Percentiles rank a stretch among this genome's conserved stretches.
Conservation (phyloP, 345 rosid genomes). For the Sisymbrium irio region DNA sequence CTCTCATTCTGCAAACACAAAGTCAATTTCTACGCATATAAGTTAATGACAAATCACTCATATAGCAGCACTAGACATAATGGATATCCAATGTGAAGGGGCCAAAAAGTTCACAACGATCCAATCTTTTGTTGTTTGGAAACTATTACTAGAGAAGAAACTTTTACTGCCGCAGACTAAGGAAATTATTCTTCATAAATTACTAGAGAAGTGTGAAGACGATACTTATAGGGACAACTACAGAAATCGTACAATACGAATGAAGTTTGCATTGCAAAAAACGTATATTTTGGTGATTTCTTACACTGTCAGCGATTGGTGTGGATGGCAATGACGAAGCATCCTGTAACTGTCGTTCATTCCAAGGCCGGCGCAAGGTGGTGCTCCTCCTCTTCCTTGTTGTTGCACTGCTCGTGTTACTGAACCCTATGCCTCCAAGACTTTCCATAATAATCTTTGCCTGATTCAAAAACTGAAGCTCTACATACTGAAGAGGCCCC, state of each 20-base stretch:
- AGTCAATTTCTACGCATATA: background rate
- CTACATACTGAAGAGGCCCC: background rate
- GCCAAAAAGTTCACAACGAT: background rate
- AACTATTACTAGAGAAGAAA: background rate
- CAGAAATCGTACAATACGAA: background rate
- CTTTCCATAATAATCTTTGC: conserved; percentile 46
- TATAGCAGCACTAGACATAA: background rate
- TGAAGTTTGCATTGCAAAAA: background rate
- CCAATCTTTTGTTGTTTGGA: background rate
- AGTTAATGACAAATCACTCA: background rate
- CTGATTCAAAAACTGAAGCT: conserved; percentile 5
- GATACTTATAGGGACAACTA: background rate
- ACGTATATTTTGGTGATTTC: background rate
- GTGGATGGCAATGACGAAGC: conserved; percentile 65
- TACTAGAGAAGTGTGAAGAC: background rate
- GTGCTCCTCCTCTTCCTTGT: conserved; percentile 68
- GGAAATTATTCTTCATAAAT: background rate
- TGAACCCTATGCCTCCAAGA: conserved; percentile 49
- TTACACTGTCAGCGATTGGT: conserved; percentile 60
- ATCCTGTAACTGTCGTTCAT: conserved; percentile 57
- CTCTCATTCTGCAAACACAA: conserved; percentile 42
- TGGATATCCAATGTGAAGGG: background rate
- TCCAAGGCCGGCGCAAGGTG: conserved; percentile 63
- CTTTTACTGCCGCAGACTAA: background rate
- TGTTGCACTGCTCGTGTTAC: conserved; percentile 53